Percentiles rank a stretch among this genome's conserved stretches.
These are phyloP conservation scores for Ophiostoma piceae DNA, from an alignment of 2,329 filamentous ascomycete species.

Conservation along the genomic window DNA sequence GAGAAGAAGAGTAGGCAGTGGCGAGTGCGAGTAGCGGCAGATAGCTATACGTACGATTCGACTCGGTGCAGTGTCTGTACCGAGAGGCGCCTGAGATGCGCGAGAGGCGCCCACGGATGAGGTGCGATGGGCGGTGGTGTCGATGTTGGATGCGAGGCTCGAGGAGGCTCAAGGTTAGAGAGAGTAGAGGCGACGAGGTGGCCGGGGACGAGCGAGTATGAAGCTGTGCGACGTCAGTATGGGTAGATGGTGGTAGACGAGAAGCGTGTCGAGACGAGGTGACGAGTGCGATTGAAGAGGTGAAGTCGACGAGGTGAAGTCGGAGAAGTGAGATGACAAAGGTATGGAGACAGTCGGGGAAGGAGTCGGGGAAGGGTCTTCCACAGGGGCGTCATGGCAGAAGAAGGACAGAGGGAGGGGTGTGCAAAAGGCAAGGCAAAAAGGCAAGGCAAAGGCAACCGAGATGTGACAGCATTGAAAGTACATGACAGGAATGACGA, in stretches of 20 bases:
- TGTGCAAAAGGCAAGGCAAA: not conserved
- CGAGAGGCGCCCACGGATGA: no score
- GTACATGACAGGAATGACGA: not conserved
- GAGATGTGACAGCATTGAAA: not conserved
- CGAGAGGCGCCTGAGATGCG: not conserved
- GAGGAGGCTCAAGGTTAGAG: no score
- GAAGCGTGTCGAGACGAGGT: not conserved
- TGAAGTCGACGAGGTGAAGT: not conserved
- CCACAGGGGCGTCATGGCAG: not conserved
- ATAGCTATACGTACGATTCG: not conserved
- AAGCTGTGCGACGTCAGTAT: not conserved
- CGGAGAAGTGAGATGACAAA: not conserved
- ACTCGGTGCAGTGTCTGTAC: not conserved
- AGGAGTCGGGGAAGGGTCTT: not conserved
- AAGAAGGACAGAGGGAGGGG: not conserved
- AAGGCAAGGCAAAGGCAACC: not conserved
- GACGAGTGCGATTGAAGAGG: not conserved
- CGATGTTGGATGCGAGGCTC: not conserved
- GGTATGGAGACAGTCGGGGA: constrained; percentile 1
- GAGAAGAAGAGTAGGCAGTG: no score
- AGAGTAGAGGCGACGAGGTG: not conserved
- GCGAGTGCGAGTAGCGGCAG: no score
- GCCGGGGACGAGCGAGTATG: not conserved
- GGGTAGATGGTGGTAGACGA: not conserved
- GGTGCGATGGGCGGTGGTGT: no score